These are phyloP conservation scores for Digitaria exilis DNA, from an alignment of 202 grass and related monocot genomes.

Conservation along the genomic window DNA sequence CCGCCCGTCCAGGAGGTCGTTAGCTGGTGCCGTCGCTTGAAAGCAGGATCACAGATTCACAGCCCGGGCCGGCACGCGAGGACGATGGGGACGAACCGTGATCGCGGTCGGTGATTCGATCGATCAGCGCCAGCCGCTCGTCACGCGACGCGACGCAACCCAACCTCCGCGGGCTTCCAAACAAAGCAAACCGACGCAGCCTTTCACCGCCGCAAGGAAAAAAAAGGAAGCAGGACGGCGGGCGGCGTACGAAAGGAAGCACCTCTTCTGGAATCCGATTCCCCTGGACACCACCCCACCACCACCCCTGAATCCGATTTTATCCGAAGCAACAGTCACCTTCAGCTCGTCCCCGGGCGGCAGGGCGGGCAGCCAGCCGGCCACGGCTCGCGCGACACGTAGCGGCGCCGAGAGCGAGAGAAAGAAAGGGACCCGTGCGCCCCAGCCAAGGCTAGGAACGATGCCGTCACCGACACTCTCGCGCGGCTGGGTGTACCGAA, in stretches of 20 bases:
- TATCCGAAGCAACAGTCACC: slow-evolving; percentile 28
- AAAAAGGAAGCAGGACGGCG: background rate
- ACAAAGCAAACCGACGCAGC: background rate
- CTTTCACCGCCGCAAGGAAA: background rate
- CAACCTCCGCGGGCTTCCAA: background rate
- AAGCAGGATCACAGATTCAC: slow-evolving; percentile 28
- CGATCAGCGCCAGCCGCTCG: background rate
- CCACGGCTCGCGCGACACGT: slow-evolving; percentile 26
- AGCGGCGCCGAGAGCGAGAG: background rate
- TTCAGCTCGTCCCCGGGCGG: too few relatives aligned
- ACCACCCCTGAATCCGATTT: background rate
- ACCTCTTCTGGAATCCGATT: background rate
- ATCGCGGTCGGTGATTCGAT: slow-evolving; percentile 11
- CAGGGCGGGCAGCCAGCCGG: too few relatives aligned
- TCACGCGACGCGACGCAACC: background rate
- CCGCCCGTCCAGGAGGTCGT: background rate
- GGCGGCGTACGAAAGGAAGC: slow-evolving; percentile 2
- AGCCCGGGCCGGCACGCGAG: background rate
- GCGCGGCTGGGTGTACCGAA: slow-evolving; percentile 27
- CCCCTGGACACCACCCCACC: background rate
- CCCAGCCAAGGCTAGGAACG: background rate
- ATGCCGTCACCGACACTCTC: slow-evolving; percentile 38
- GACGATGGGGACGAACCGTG: background rate
- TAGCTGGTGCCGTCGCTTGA: slow-evolving; percentile 1
- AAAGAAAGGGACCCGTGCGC: background rate